These are phyloP conservation scores for Suillus luteus DNA, from an alignment of 768 basidiomycete species.

Conservation along the genomic window DNA sequence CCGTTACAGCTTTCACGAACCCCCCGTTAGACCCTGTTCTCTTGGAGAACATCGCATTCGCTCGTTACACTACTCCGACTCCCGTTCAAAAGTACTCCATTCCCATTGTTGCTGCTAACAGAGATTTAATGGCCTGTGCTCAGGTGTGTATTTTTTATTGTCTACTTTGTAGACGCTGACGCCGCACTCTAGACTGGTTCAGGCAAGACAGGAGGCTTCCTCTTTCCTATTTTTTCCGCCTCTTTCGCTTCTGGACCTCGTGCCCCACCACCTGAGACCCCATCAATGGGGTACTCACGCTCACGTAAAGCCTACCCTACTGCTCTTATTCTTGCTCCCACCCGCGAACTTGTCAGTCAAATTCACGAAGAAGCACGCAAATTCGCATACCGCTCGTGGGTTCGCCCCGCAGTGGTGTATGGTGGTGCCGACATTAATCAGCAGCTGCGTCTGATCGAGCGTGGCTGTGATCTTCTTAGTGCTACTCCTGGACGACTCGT, in stretches of 20 bases:
- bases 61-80: slow-evolving; percentile 93
- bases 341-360: slow-evolving; percentile 97
- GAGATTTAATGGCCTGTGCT: slow-evolving; percentile 95
- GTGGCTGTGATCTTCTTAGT: slow-evolving; percentile 94
- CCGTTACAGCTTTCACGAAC: slow-evolving; percentile 81
- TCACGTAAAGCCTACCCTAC: slow-evolving; percentile 93
- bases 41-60: slow-evolving; percentile 90
- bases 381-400: slow-evolving; percentile 99
- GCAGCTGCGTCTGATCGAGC: slow-evolving; percentile 92
- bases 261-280: slow-evolving; percentile 58
- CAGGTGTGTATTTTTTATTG: slow-evolving; percentile 53
- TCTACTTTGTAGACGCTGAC: slow-evolving; percentile 22
- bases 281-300: slow-evolving; percentile 56
- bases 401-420: slow-evolving; percentile 97
- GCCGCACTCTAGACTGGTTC: slow-evolving; percentile 81
- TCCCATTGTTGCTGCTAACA: slow-evolving; percentile 89
- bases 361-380: slow-evolving; percentile 99
- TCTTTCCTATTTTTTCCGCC: slow-evolving; percentile 97
- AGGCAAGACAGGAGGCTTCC: slow-evolving; percentile 98
- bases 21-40: slow-evolving; percentile 92
- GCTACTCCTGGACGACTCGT: slow-evolving; percentile 98
- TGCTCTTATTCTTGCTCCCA: slow-evolving; percentile 96
- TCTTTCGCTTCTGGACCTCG: slow-evolving; percentile 84
- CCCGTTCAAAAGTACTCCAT: slow-evolving; percentile 99
- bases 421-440: slow-evolving; percentile 98